Conservation (phyloP, 78 protist genomes). For the Dictyostelium capitatum region DNA sequence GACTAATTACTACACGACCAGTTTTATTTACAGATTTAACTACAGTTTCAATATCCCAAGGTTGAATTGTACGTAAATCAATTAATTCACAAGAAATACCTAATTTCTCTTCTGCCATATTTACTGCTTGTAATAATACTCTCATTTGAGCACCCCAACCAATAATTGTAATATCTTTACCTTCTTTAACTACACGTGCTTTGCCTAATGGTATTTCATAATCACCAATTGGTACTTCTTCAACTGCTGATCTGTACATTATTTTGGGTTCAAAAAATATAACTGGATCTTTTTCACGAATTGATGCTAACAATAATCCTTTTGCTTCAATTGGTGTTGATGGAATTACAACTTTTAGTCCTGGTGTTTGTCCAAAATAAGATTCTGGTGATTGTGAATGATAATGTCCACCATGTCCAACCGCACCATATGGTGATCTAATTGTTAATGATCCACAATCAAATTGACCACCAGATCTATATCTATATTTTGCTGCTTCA, state of each 20-base stretch:
- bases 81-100: conserved; percentile 91
- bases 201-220: conserved; percentile 91
- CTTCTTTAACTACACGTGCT: conserved; percentile 90
- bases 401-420: conserved; percentile 97
- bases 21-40: conserved; percentile 90
- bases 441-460: conserved; percentile 94
- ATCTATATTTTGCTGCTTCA: conserved; percentile 98
- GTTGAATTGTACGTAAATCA: conserved; percentile 92
- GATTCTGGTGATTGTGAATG: conserved; percentile 98
- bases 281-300: conserved; percentile 94
- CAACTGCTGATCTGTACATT: conserved; percentile 94
- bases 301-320: conserved; percentile 95
- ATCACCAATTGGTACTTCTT: conserved; percentile 92
- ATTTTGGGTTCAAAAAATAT: conserved; percentile 98
- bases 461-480: conserved; percentile 93
- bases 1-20: conserved; percentile 90
- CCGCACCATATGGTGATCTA: conserved; percentile 97
- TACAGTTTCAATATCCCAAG: conserved; percentile 95
- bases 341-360: conserved; percentile 95
- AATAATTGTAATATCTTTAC: conserved; percentile 91
- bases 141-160: conserved; percentile 94
- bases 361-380: conserved; percentile 97
- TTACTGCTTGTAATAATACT: conserved; percentile 81
- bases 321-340: conserved; percentile 94
- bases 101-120: conserved; percentile 86